Percentiles rank a stretch among this genome's conserved stretches.
Evolutionary conservation across 2,329 filamentous ascomycete species (phyloP).

Genomic region (Talaromyces verruculosus): DNA sequence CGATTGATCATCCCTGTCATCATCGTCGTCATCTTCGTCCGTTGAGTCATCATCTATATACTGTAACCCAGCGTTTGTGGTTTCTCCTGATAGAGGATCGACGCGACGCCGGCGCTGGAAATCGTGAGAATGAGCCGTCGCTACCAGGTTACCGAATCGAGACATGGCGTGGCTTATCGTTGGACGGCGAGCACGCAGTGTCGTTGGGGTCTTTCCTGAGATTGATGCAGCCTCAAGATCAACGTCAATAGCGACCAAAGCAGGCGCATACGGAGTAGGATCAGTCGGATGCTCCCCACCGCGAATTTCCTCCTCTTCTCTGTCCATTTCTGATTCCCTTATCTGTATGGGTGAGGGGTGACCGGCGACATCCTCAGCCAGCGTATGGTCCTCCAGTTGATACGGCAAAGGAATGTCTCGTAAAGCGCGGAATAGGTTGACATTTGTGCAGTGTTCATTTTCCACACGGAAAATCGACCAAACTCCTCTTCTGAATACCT

Average conservation of each 20-base stretch:
- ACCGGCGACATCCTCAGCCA: slow-evolving; percentile 21
- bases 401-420: slow-evolving; percentile 87
- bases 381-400: slow-evolving; percentile 40
- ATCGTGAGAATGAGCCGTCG: slow-evolving; percentile 83
- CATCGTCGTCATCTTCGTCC: slow-evolving; percentile 36
- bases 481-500: slow-evolving; percentile 80
- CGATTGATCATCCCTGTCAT: slow-evolving; percentile 37
- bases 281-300: not conserved
- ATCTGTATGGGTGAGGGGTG: slow-evolving; percentile 23
- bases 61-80: slow-evolving; percentile 37
- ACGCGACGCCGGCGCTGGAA: slow-evolving; percentile 75
- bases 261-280: not conserved
- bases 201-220: slow-evolving; percentile 27
- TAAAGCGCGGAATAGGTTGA: slow-evolving; percentile 83
- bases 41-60: slow-evolving; percentile 39
- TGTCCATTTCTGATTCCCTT: slow-evolving; percentile 9
- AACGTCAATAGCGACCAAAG: slow-evolving; percentile 20
- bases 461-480: slow-evolving; percentile 95
- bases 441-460: slow-evolving; percentile 95
- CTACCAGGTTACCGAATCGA: slow-evolving; percentile 68
- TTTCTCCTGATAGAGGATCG: slow-evolving; percentile 42
- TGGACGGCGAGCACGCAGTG: slow-evolving; percentile 31
- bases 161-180: slow-evolving; percentile 41
- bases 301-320: slow-evolving; percentile 16
- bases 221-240: slow-evolving; percentile 32